Percentiles rank a stretch among this genome's conserved stretches.
Conservation (phyloP, 1,284 basidiomycete species). For the Malassezia slooffiae region DNA sequence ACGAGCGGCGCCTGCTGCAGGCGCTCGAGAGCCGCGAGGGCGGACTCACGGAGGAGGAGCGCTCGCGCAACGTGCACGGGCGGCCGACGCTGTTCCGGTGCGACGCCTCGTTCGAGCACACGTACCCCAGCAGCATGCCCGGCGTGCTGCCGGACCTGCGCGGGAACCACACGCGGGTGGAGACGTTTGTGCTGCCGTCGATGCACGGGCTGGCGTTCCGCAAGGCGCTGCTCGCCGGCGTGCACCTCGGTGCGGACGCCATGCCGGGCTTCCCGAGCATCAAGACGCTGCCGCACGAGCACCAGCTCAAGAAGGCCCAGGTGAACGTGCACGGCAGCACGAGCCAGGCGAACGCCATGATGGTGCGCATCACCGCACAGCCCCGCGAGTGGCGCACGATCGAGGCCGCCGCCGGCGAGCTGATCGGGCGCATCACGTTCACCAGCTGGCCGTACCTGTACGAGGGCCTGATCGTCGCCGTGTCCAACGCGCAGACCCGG, state of each 20-base stretch:
- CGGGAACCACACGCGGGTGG: conserved; percentile 66
- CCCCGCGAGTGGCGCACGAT: conserved; percentile 57
- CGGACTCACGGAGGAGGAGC: conserved; percentile 70
- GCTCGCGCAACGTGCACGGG: conserved; percentile 64
- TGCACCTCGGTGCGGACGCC: conserved; percentile 70
- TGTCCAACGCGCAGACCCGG: conserved; percentile 51
- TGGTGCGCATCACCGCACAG: conserved; percentile 72
- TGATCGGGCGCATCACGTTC: conserved; percentile 54
- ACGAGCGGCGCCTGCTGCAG: conserved; percentile 64
- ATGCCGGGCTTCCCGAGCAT: conserved; percentile 92
- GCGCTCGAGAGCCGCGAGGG: conserved; percentile 60
- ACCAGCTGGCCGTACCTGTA: conserved; percentile 87
- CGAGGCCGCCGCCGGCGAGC: conserved; percentile 60
- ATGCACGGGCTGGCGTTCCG: conserved; percentile 70
- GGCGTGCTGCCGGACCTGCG: conserved; percentile 88
- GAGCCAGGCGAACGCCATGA: conserved; percentile 79
- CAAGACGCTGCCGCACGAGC: conserved; percentile 71
- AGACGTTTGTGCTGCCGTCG: conserved; percentile 68
- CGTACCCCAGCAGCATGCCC: conserved; percentile 79
- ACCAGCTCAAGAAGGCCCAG: conserved; percentile 67
- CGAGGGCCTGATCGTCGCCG: conserved; percentile 73
- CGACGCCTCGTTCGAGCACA: conserved; percentile 52
- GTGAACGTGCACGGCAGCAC: conserved; percentile 90
- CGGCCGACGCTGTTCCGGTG: conserved; percentile 69
- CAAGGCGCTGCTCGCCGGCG: conserved; percentile 77